phyloP scores from a whole-genome alignment of 768 basidiomycete genomes.

The Suillus luteus region DNA sequence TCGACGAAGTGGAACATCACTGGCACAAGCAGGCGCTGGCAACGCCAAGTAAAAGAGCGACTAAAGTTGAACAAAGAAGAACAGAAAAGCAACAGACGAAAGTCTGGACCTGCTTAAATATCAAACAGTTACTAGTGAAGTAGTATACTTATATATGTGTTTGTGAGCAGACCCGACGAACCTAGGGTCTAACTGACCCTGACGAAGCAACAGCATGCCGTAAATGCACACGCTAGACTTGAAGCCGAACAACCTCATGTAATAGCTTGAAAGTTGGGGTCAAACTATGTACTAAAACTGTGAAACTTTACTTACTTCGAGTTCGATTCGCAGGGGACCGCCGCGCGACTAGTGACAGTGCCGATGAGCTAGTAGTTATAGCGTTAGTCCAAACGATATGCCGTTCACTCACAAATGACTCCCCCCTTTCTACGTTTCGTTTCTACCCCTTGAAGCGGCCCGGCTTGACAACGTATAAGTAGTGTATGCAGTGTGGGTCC shows the following conservation, averaged over 20 bases:
- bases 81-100: neutral
- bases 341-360: neutral
- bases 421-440: neutral
- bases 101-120: neutral
- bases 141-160: neutral
- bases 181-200: neutral
- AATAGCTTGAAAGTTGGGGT: neutral
- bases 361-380: neutral
- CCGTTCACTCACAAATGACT: neutral
- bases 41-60: slow-evolving; percentile 1
- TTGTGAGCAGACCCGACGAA: neutral
- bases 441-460: neutral
- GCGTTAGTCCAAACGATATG: neutral
- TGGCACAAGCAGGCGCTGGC: neutral
- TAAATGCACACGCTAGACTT: neutral
- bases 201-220: neutral
- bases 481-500: neutral
- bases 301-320: neutral
- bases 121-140: neutral
- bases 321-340: neutral
- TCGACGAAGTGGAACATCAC: neutral
- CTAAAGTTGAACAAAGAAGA: neutral
- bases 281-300: neutral
- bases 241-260: neutral
- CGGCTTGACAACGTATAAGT: neutral